phyloP scores from a whole-genome alignment of 495 filamentous ascomycete species.

The Parmelia sp. region DNA sequence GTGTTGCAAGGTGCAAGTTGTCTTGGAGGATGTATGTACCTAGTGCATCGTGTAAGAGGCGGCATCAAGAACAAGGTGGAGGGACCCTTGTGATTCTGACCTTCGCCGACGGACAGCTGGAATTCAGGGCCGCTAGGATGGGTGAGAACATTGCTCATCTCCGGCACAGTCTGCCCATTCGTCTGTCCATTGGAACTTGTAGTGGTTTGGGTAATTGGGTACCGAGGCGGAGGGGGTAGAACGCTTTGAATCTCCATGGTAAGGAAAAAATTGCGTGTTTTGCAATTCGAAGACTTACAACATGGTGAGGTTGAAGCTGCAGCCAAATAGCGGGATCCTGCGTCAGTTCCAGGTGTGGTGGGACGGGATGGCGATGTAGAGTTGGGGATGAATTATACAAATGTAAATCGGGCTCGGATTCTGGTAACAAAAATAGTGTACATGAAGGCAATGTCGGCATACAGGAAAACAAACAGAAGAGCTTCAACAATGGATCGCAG shows the following conservation, averaged over 20 bases:
- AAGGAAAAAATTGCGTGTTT: neutral
- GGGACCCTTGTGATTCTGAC: constrained; percentile 37
- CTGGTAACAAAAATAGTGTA: neutral
- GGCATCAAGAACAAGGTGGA: neutral
- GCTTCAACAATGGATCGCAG: neutral
- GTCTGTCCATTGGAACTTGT: constrained; percentile 55
- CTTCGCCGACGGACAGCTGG: constrained; percentile 88
- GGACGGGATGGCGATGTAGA: neutral
- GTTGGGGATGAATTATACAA: neutral
- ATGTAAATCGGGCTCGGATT: neutral
- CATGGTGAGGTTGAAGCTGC: constrained; percentile 9
- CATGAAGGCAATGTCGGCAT: neutral
- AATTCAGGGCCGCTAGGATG: constrained; percentile 73
- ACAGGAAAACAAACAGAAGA: neutral
- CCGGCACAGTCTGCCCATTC: constrained; percentile 54
- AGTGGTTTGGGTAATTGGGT: constrained; percentile 57
- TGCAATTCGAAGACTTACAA: constrained; percentile 14
- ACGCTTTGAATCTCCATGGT: constrained; percentile 46
- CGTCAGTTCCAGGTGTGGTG: constrained; percentile 1
- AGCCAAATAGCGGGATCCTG: neutral
- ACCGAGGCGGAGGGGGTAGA: constrained; percentile 77
- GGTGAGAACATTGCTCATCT: constrained; percentile 83
- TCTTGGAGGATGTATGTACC: constrained; percentile 81
- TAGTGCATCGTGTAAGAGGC: constrained; percentile 35
- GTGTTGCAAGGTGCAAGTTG: constrained; percentile 85